A percentile compares a stretch with the other conserved stretches of the same genome.
phyloP scores from a whole-genome alignment of 306 rosid genomes.

The Betula pendula region DNA sequence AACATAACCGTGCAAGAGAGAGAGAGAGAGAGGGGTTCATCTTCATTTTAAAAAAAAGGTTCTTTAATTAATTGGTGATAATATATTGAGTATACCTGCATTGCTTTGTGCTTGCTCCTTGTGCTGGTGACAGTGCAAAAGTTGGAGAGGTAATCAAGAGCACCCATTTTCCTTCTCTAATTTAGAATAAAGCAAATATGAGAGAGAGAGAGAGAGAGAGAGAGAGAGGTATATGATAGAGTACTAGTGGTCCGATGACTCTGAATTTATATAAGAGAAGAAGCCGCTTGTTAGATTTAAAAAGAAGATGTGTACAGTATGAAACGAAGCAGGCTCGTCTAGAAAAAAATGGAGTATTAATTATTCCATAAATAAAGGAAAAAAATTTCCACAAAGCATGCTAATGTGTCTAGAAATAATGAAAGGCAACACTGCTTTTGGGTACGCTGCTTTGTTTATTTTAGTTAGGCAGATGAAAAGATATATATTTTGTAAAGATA shows the following conservation, averaged over 20 bases:
- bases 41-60: not conserved
- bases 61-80: too few relatives aligned
- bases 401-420: constrained; percentile 30
- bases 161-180: constrained; percentile 64
- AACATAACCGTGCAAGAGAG: not conserved
- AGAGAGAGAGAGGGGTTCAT: too few relatives aligned
- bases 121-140: constrained; percentile 58
- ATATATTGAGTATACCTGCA: constrained; percentile 67
- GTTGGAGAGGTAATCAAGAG: constrained; percentile 70
- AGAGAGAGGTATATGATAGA: constrained; percentile 9
- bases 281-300: constrained; percentile 5
- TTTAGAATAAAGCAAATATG: constrained; percentile 17
- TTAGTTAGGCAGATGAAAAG: not conserved
- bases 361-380: constrained; percentile 2
- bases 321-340: constrained; percentile 23
- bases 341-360: constrained; percentile 25
- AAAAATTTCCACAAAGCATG: constrained; percentile 28
- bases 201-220: constrained; percentile 27
- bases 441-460: constrained; percentile 12
- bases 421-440: constrained; percentile 28
- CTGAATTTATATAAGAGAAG: constrained; percentile 38
- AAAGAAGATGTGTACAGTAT: constrained; percentile 1
- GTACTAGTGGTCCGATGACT: too few relatives aligned
- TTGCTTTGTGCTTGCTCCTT: constrained; percentile 66
- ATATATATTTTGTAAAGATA: constrained; percentile 26